Evolutionary conservation across 75 land plant genomes (phyloP).

Genomic region (Cupressus sempervirens): DNA sequence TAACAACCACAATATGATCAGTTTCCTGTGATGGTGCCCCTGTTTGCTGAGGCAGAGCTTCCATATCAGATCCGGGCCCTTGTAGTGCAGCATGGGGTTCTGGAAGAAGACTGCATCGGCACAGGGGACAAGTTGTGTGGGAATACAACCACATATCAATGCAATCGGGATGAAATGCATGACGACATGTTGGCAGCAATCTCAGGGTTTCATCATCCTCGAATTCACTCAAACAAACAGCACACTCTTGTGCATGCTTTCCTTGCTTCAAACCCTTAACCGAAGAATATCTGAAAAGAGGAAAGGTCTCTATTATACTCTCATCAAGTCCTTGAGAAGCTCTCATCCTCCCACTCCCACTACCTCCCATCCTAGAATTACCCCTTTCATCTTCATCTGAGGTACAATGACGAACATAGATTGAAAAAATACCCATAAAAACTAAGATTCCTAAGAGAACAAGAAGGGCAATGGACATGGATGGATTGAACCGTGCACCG

Average conservation of each 20-base stretch:
- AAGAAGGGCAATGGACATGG: constrained; percentile 40
- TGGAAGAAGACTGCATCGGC: constrained; percentile 47
- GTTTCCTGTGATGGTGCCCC: neutral
- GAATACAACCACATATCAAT: constrained; percentile 73
- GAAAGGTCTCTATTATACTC: constrained; percentile 42
- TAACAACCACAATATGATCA: constrained; percentile 2
- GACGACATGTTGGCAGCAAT: constrained; percentile 70
- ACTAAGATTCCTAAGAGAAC: constrained; percentile 35
- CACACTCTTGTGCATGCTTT: constrained; percentile 69
- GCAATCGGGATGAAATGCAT: constrained; percentile 82
- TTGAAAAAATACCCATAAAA: constrained; percentile 39
- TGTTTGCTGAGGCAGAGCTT: neutral
- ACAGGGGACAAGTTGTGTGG: constrained; percentile 78
- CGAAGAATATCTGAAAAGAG: constrained; percentile 51
- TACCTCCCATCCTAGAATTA: neutral
- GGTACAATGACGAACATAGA: constrained; percentile 31
- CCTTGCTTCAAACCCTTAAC: constrained; percentile 60
- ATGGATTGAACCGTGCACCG: constrained; percentile 23
- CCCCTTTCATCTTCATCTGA: neutral
- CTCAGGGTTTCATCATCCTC: constrained; percentile 70
- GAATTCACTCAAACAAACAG: constrained; percentile 71
- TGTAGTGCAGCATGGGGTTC: neutral
- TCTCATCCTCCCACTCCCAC: constrained; percentile 13
- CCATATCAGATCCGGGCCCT: constrained; percentile 8
- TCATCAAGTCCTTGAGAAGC: constrained; percentile 47